A percentile compares a stretch with the other conserved stretches of the same genome.
These are phyloP conservation scores for Eucalyptus erythrocorys DNA, from an alignment of 345 rosid genomes.

Conservation along the genomic window DNA sequence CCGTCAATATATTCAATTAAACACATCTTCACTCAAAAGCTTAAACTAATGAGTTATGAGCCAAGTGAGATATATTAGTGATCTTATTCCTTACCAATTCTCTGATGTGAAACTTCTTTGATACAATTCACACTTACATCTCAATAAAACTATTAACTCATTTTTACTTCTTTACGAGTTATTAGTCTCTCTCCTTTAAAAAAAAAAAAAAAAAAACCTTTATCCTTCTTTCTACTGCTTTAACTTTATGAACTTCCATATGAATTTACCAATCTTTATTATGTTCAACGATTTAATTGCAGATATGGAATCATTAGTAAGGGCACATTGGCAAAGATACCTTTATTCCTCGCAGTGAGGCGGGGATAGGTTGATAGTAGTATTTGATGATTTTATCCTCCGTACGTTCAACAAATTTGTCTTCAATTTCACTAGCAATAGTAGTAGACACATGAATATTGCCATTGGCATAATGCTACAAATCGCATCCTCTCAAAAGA, in stretches of 20 bases:
- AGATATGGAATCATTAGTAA: neutral
- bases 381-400: neutral
- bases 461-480: neutral
- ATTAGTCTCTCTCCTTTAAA: neutral
- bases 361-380: neutral
- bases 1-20: rapidly evolving
- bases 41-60: too few species aligned
- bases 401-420: neutral
- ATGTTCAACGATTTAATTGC: neutral
- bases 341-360: neutral
- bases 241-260: neutral
- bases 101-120: neutral
- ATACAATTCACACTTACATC: neutral
- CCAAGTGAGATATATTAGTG: rapidly evolving
- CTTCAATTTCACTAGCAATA: neutral
- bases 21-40: rapidly evolving
- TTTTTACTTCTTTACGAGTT: neutral
- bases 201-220: neutral
- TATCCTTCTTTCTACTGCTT: neutral
- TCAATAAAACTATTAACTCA: neutral
- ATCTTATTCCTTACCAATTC: rapidly evolving
- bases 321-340: neutral
- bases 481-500: neutral
- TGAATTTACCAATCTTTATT: neutral
- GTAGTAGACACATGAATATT: neutral